Evolutionary conservation across 352 stramenopile genomes (phyloP), one percentile per base, ranked within the genome.

Genomic region (Globisporangium polare): DNA sequence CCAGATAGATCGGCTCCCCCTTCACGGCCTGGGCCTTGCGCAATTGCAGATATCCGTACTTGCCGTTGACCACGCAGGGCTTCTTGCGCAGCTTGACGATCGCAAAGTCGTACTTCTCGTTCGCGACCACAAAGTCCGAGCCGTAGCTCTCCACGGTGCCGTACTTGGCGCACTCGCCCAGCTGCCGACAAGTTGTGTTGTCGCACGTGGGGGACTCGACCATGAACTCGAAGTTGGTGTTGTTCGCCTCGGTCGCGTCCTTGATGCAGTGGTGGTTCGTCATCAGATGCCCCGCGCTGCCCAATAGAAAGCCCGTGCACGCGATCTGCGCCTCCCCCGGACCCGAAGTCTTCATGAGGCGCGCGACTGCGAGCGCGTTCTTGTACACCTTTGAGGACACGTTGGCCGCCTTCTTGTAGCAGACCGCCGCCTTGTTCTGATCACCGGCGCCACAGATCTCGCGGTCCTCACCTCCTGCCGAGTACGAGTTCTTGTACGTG

Each of bases 201-300:
- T 69, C 65, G 47, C 77, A 84, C 29, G 58, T 62, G 4, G 62
- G 41, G 13, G 67, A 69, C 43, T 87, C 69, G 27, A 77, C 77
- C 24, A 55, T 65, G 43, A 80, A 79, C 51, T 82, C 69, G 18
- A 76, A 69, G 7, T 77, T 59, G 0, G 64, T 75, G 37, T 56
- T 61, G 9, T 65, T 54, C 4, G 76, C 76, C 7, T 69, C 60
- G 2, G 42, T 31, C 1, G 67, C 66, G 43, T 59, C 59, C 18
- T 63, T 51, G 53, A 86, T 83, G 58, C 77, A 86, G 65, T 86
- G 74, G 45, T 71, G 39, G 47, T 86, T 86, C 5, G 77, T 86
- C 26, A 86, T 61, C 47, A 86, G 10, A 39, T 86, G 74, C 10
- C 74, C 74, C 46, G 74, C 59, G 51, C 67, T 77, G 60, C 77